Evolutionary conservation across 805 yeast genomes (phyloP).

Genomic region (Starmerella lactis-condensi): DNA sequence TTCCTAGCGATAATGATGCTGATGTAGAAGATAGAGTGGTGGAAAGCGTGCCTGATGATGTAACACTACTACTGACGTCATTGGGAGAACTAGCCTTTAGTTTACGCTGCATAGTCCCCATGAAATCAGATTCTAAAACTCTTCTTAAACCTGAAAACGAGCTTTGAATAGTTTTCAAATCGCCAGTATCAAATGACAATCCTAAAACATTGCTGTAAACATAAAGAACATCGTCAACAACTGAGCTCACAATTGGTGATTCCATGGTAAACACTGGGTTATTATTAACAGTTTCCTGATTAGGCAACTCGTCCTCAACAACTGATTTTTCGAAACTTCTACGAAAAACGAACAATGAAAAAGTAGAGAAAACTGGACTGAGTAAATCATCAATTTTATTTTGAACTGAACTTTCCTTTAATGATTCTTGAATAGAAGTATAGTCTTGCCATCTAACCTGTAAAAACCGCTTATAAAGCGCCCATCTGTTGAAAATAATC

Average conservation of each 20-base stretch:
- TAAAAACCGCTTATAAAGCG: constrained; percentile 38
- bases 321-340: constrained; percentile 69
- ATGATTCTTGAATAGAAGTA: constrained; percentile 21
- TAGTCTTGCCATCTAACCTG: constrained; percentile 40
- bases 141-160: constrained; percentile 39
- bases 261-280: constrained; percentile 29
- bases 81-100: constrained; percentile 27
- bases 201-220: constrained; percentile 50
- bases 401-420: constrained; percentile 36
- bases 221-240: constrained; percentile 68
- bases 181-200: constrained; percentile 56
- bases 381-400: constrained; percentile 35
- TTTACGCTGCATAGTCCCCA: constrained; percentile 36
- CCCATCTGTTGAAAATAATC: constrained; percentile 69
- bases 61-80: too few species aligned
- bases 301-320: constrained; percentile 58
- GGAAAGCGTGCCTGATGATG: too few species aligned
- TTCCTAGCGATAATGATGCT: too few species aligned
- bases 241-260: constrained; percentile 48
- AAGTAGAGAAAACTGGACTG: constrained; percentile 43
- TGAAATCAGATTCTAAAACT: constrained; percentile 44
- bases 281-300: constrained; percentile 4
- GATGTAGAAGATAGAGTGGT: too few species aligned
- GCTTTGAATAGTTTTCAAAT: constrained; percentile 33
- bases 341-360: constrained; percentile 49